phyloP scores from a whole-genome alignment of 2,329 filamentous ascomycete species.

The Penicillium sp. region DNA sequence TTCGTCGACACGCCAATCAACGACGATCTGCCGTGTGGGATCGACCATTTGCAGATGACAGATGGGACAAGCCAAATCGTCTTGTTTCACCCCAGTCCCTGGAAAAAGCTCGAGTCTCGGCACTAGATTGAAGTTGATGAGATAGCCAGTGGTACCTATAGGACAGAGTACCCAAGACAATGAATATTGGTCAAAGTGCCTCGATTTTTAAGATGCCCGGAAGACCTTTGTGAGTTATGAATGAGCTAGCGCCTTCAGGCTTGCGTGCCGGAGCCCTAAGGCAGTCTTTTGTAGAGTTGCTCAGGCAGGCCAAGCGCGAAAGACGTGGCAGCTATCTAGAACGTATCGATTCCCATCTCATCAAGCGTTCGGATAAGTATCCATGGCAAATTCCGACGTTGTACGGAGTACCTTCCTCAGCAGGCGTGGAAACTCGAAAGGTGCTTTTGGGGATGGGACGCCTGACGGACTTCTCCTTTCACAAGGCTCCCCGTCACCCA shows the following conservation, averaged over 20 bases:
- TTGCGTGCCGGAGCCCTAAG: no score
- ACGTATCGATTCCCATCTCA: no score
- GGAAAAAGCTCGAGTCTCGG: neutral
- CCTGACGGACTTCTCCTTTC: neutral
- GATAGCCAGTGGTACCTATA: neutral
- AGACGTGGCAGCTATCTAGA: neutral
- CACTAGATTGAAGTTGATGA: neutral
- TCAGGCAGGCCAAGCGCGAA: neutral
- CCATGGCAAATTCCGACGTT: no score
- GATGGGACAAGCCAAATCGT: conserved; percentile 21
- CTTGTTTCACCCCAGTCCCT: neutral
- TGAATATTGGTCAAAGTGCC: neutral
- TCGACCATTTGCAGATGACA: conserved; percentile 44
- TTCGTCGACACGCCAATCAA: conserved; percentile 31
- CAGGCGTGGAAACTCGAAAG: neutral
- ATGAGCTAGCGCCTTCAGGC: no score
- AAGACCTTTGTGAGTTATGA: no score
- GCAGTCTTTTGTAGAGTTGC: neutral
- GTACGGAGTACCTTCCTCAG: neutral
- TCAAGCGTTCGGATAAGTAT: no score
- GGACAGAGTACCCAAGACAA: neutral
- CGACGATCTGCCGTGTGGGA: conserved; percentile 45
- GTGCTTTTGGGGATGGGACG: neutral
- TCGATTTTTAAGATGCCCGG: neutral
- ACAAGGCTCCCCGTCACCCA: neutral